A percentile compares a stretch with the other conserved stretches of the same genome.
Evolutionary conservation across 768 basidiomycete genomes (phyloP).

Genomic region (Hygrophorus russula): DNA sequence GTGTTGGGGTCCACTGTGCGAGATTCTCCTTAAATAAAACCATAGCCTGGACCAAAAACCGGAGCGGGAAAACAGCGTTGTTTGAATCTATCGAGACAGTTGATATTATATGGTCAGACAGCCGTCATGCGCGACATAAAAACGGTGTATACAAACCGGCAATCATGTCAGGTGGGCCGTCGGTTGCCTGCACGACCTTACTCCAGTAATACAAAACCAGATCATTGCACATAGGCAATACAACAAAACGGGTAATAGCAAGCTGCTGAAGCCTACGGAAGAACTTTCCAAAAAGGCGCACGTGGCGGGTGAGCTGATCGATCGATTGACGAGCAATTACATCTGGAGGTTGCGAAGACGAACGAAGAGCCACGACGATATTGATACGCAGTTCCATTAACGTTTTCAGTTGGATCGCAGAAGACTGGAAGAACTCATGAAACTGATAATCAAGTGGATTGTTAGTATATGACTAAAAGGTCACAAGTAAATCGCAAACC

Average conservation of each 20-base stretch:
- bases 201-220: slow-evolving; percentile 76
- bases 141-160: slow-evolving; percentile 31
- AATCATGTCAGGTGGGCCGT: slow-evolving; percentile 38
- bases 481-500: slow-evolving; percentile 25
- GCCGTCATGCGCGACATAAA: neutral
- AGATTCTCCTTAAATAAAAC: slow-evolving; percentile 78
- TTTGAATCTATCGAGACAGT: slow-evolving; percentile 36
- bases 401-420: slow-evolving; percentile 41
- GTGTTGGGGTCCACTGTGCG: slow-evolving; percentile 60
- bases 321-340: slow-evolving; percentile 32
- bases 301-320: slow-evolving; percentile 53
- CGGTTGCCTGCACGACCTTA: slow-evolving; percentile 63
- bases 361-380: slow-evolving; percentile 33
- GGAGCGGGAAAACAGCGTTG: slow-evolving; percentile 60
- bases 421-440: slow-evolving; percentile 46
- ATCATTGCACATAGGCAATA: slow-evolving; percentile 50
- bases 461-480: neutral
- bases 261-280: slow-evolving; percentile 68
- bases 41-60: slow-evolving; percentile 76
- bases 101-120: neutral
- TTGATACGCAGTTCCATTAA: slow-evolving; percentile 48
- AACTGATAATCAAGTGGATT: slow-evolving; percentile 28
- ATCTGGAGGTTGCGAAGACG: slow-evolving; percentile 21
- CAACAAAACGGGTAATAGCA: slow-evolving; percentile 44
- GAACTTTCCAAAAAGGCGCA: slow-evolving; percentile 67